Evolutionary conservation across 371 early-diverging fungal genomes (phyloP), one percentile per base, ranked within the genome.

Genomic region (Nosema granulosis): DNA sequence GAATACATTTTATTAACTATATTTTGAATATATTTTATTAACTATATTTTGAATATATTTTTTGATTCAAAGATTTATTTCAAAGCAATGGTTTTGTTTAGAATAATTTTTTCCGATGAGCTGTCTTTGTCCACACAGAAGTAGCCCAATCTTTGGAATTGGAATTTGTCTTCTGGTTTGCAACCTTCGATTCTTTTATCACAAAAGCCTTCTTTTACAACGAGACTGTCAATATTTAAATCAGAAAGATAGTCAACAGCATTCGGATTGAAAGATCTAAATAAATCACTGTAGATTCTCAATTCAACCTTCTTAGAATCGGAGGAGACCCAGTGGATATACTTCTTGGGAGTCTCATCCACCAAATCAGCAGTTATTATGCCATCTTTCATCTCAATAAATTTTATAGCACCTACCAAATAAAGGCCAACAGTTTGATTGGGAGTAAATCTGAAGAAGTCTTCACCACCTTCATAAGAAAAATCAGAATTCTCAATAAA

Each of bases 241-340:
- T 96, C 97, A n/a, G 89, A 87, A 78, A 97, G 82, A 87, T 88
- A 96, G 59, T 95, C 96, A 1, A 89, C 92, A 28, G 86, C 87
- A 26, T 86, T 54, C 93, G 96, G 86, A 93, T 92, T 79, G 88
- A 87, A 84, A 92, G 94, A 80, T 74, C 87, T 87, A 87, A 97
- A 97, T 6, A 97, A 88, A 57, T 89, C 87, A 29, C 88, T 87
- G 87, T 92, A 94, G 54, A 92, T 82, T 62, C 94, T 88, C 31
- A 93, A 86, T 84, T 94, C 92, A 69, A 90, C 88, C 52, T 92
- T 79, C 18, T 49, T 70, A 72, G 87, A 85, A 32, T 90, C 88
- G 73, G 92, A 89, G 28, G 91, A 92, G 20, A 97, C 88, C 98
- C 98, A 97, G 83, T 97, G 97, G 85, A 96, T 95, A 85, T 90